Evolutionary conservation across 148 eudicot species (phyloP).

Genomic region (Rhododendron henanense): DNA sequence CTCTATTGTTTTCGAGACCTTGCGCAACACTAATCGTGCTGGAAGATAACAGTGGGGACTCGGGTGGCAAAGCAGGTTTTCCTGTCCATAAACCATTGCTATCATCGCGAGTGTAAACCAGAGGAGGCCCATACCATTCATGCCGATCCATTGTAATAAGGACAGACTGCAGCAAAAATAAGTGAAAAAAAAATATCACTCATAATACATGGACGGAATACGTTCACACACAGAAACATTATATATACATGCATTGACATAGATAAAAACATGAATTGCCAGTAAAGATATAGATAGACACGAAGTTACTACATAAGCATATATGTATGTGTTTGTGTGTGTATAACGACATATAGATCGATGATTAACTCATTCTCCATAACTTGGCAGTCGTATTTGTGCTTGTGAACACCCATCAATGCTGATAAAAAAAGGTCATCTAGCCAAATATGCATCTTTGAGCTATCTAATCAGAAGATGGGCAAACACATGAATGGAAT

Average conservation of each 20-base stretch:
- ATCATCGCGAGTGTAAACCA: constrained; percentile 72
- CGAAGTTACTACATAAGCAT: neutral
- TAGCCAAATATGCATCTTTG: neutral
- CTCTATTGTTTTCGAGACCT: constrained; percentile 22
- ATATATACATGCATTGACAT: neutral
- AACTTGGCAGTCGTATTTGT: neutral
- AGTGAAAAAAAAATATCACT: neutral
- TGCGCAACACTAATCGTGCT: constrained; percentile 22
- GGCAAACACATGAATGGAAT: neutral
- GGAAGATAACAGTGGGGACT: constrained; percentile 49
- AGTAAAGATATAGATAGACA: neutral
- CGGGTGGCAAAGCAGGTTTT: constrained; percentile 57
- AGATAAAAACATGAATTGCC: neutral
- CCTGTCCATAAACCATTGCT: constrained; percentile 68
- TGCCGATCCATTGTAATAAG: constrained; percentile 93
- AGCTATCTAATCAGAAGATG: neutral
- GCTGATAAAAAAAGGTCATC: neutral
- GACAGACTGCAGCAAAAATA: constrained; percentile 57
- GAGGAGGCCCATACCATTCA: constrained; percentile 95
- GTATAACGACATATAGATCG: neutral
- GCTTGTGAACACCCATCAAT: neutral
- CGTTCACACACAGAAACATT: neutral
- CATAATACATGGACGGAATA: neutral
- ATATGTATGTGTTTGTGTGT: neutral
- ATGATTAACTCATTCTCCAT: neutral